Evolutionary conservation across 352 stramenopile genomes (phyloP), one percentile per base, ranked within the genome.

Genomic region (Pythium vanterpoolii): DNA sequence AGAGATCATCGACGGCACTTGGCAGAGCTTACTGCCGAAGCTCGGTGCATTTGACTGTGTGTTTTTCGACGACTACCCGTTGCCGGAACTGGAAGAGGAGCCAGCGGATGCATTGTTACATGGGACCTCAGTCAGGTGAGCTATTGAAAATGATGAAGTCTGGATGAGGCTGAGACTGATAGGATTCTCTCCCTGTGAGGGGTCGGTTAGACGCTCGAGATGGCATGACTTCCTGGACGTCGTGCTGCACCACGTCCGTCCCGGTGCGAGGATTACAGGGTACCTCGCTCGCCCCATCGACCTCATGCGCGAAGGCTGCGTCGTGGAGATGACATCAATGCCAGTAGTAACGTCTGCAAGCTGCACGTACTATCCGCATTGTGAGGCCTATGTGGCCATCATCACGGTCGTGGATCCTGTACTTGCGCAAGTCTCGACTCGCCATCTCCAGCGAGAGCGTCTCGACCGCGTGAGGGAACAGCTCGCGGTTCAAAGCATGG

Each of bases 1-100:
- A 13, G n/a, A 71, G 27, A 66, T 93, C 19, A 58, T 87, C 3
- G 38, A 71, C 21, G 87, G 80, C 18, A 86, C 79, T 45, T 96
- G 87, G 87, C 85, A 96, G 51, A 62, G 60, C 19, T 40, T 68
- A 27, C 61, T 95, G 34, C 66, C 74, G 14, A 66, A 62, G 28
- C 60, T 95, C n/a, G 64, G 56, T 39, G 45, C 69, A 21, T 93
- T 89, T 26, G 79, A 93, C 65, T 91, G 83, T 60, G 70, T 91
- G 26, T 93, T 91, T 61, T 93, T 93, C 56, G 83, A 93, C 60
- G 83, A 93, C 61, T 93, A 87, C 39, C 81, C 83, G 38, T 62
- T 89, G 27, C 79, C 81, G 0, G 81, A 90, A 60, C 65, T 87
- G 23, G 72, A 73, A 66, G 28, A 62, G 16, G 61, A n/a, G n/a